Percentiles rank a stretch among this genome's conserved stretches.
These are phyloP conservation scores for Arxiozyma heterogenica DNA, from an alignment of 1,139 yeast species.

Conservation along the genomic window DNA sequence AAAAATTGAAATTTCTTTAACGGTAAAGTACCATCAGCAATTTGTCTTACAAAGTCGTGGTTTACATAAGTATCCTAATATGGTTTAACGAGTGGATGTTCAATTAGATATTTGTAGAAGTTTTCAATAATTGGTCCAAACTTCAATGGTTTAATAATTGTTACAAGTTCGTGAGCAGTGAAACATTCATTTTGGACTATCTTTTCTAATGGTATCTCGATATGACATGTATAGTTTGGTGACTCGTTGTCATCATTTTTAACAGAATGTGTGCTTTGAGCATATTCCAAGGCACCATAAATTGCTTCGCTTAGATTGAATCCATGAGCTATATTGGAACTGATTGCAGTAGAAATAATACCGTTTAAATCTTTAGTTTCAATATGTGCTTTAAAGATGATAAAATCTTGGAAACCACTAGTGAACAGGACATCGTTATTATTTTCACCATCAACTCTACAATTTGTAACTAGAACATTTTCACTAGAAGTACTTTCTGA, in stretches of 20 bases:
- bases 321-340: conserved; percentile 59
- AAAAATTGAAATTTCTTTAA: conserved; percentile 45
- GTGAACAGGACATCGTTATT: conserved; percentile 52
- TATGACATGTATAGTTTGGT: conserved; percentile 44
- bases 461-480: neutral
- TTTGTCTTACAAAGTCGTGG: conserved; percentile 49
- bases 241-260: neutral
- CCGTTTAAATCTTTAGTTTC: conserved; percentile 77
- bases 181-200: conserved; percentile 21
- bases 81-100: conserved; percentile 45
- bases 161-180: conserved; percentile 14
- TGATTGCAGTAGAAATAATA: conserved; percentile 70
- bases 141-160: conserved; percentile 22
- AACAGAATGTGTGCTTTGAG: conserved; percentile 55
- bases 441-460: conserved; percentile 26
- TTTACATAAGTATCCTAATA: conserved; percentile 50
- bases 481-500: neutral
- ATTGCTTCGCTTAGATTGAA: conserved; percentile 40
- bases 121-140: conserved; percentile 26
- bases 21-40: conserved; percentile 46
- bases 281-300: conserved; percentile 48
- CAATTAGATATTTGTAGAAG: conserved; percentile 42
- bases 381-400: conserved; percentile 48
- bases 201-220: conserved; percentile 31
- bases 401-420: conserved; percentile 32